Percentiles rank a stretch among this genome's conserved stretches.
These are phyloP conservation scores for Starmerella bombicola DNA, from an alignment of 805 yeast genomes.

Conservation along the genomic window DNA sequence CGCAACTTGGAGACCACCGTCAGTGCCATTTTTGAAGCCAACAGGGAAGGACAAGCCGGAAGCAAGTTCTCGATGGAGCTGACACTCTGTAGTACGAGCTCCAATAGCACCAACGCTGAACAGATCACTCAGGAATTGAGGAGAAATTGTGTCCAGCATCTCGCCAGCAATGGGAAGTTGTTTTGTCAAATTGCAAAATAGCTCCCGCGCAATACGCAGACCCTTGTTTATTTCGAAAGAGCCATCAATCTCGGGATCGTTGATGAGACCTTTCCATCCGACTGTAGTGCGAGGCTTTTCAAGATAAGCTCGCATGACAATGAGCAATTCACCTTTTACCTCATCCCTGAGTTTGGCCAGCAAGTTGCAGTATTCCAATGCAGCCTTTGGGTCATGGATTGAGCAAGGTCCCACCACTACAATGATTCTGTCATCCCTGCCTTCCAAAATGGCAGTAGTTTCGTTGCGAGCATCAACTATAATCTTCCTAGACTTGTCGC, in stretches of 20 bases:
- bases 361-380: conserved; percentile 70
- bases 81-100: conserved; percentile 97
- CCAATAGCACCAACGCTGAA: conserved; percentile 97
- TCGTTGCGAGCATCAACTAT: conserved; percentile 67
- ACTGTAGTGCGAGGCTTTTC: conserved; percentile 98
- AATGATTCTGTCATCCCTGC: conserved; percentile 74
- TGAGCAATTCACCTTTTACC: conserved; percentile 60
- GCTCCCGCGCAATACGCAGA: conserved; percentile 70
- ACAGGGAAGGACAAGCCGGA: conserved; percentile 96
- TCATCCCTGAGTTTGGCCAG: conserved; percentile 47
- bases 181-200: conserved; percentile 73
- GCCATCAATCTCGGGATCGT: conserved; percentile 92
- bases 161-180: conserved; percentile 88
- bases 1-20: conserved; percentile 88
- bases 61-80: conserved; percentile 91
- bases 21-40: conserved; percentile 97
- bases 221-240: conserved; percentile 93
- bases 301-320: conserved; percentile 94
- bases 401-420: conserved; percentile 96
- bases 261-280: conserved; percentile 97
- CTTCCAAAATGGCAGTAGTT: conserved; percentile 59
- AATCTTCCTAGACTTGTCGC: conserved; percentile 44
- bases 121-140: conserved; percentile 85
- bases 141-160: conserved; percentile 95
- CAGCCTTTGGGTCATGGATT: conserved; percentile 86